Percentiles rank a stretch among this genome's conserved stretches.
Evolutionary conservation across 2,329 filamentous ascomycete genomes (phyloP).

Genomic region (Stagonosporopsis chrysanthemi): DNA sequence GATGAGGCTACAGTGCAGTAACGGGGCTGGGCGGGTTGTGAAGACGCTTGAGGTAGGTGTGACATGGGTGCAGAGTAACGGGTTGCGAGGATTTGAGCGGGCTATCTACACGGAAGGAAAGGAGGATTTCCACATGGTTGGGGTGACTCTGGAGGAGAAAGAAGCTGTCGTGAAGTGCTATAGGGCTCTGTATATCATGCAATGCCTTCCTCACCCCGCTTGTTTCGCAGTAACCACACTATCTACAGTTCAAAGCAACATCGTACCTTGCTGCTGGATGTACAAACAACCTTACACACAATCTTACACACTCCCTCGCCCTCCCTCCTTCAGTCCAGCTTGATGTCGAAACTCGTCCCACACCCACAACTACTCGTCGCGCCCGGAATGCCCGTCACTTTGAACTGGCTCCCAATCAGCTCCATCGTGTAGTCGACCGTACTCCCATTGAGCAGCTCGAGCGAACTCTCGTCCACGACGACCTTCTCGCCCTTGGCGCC

Average conservation of each 20-base stretch:
- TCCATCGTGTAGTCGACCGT: constrained; percentile 97
- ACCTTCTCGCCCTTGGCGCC: constrained; percentile 75
- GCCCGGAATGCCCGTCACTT: constrained; percentile 90
- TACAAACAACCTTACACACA: too few species aligned
- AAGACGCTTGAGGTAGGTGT: too few species aligned
- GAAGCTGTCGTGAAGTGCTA: too few species aligned
- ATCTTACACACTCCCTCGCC: neutral
- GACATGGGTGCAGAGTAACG: too few species aligned
- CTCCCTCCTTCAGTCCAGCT: constrained; percentile 47
- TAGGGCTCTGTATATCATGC: too few species aligned
- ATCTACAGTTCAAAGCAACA: neutral
- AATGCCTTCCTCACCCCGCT: neutral
- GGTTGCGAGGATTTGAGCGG: too few species aligned
- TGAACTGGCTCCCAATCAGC: constrained; percentile 93
- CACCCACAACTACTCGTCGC: constrained; percentile 96
- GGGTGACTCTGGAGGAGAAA: too few species aligned
- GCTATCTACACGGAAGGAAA: too few species aligned
- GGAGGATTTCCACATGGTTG: too few species aligned
- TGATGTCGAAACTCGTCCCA: constrained; percentile 96
- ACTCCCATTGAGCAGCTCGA: constrained; percentile 89
- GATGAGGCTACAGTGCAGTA: too few species aligned
- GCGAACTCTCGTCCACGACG: constrained; percentile 84
- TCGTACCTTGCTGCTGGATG: neutral
- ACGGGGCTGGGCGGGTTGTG: too few species aligned
- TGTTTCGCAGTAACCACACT: too few species aligned